Evolutionary conservation across 768 basidiomycete species (phyloP).

Genomic region (Pholiota molesta): DNA sequence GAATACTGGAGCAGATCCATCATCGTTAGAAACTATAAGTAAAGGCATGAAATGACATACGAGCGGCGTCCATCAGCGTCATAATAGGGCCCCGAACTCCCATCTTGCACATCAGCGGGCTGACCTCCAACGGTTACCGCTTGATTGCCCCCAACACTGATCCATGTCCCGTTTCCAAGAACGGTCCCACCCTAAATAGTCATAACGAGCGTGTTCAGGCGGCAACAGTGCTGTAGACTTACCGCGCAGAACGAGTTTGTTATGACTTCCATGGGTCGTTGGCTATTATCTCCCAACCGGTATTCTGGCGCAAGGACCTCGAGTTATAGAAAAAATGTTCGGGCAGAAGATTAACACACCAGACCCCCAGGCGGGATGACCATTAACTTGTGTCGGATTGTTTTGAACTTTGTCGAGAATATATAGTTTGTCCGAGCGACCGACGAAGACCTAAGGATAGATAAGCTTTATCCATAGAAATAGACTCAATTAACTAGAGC

Average conservation of each 20-base stretch:
- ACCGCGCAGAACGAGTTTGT: conserved; percentile 86
- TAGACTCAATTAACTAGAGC: conserved; percentile 11
- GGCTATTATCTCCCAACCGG: conserved; percentile 52
- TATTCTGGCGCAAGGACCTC: conserved; percentile 42
- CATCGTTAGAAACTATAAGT: neutral
- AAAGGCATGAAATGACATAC: conserved; percentile 34
- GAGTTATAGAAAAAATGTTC: neutral
- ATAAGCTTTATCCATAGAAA: neutral
- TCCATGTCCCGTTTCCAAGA: conserved; percentile 78
- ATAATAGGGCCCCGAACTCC: conserved; percentile 49
- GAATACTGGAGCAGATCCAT: conserved; percentile 38
- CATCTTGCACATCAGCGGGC: conserved; percentile 45
- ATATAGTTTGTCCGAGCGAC: conserved; percentile 46
- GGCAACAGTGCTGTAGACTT: conserved; percentile 21
- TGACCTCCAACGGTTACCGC: conserved; percentile 63
- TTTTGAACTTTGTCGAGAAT: conserved; percentile 81
- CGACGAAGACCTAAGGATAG: conserved; percentile 46
- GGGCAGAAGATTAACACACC: conserved; percentile 36
- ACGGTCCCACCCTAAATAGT: conserved; percentile 49
- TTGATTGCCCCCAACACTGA: conserved; percentile 76
- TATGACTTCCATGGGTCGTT: conserved; percentile 72
- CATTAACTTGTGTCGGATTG: conserved; percentile 63
- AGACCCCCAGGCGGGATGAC: conserved; percentile 73
- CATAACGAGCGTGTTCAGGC: neutral
- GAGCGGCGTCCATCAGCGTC: conserved; percentile 62